Base-by-base conservation (phyloP, 306 rosid genomes). In the Rosa chinensis region DNA sequence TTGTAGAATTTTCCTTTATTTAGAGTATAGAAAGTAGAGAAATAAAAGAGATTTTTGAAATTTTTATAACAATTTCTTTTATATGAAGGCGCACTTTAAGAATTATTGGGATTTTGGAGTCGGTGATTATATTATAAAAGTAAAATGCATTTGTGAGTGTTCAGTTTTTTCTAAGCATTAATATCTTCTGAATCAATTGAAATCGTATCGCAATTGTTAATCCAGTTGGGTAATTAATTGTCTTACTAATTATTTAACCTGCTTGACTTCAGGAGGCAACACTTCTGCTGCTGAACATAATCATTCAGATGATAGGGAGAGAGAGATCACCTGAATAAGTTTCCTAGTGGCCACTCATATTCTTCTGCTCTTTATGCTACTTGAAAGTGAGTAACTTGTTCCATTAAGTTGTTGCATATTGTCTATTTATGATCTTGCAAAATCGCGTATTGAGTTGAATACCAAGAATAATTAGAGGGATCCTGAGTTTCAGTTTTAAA, bases 301-400 rank as follows among this genome's bases (percentile, higher is more conserved):
- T 42, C 28, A 50, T 59, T 78, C 82, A 39, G 59, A 71, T 80
- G 50, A 20, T 78, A 83, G 28, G 25, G 78, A 79, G 82, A 79
- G 72, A 70, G 74, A 48, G 76, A 73, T 4, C 75, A 47, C 44
- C 50, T 6, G 73, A 81, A 53, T 84, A 20, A 72, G 76, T 77
- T 44, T 72, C 72, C 79, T 42, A 55, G 77, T 75, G 10, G 83
- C 21, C 42, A 67, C 52, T 48, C 76, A 25, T 74, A 18, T 80
- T 73, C 87, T n/a, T 94, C 97, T 66, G 82, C 91, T 53, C 77
- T 55, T 42, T 23, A 49, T 50, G 70, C 76, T 45, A 44, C 88
- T 67, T 94, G 97, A 95, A 86, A 78, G 97, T 92, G 86, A 58
- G 94, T 84, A 77, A 84, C 28, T 72, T 8, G 68, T 78, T 79